These are phyloP conservation scores for Melampsora larici-populina DNA, from an alignment of 1,284 basidiomycete genomes.

Conservation along the genomic window DNA sequence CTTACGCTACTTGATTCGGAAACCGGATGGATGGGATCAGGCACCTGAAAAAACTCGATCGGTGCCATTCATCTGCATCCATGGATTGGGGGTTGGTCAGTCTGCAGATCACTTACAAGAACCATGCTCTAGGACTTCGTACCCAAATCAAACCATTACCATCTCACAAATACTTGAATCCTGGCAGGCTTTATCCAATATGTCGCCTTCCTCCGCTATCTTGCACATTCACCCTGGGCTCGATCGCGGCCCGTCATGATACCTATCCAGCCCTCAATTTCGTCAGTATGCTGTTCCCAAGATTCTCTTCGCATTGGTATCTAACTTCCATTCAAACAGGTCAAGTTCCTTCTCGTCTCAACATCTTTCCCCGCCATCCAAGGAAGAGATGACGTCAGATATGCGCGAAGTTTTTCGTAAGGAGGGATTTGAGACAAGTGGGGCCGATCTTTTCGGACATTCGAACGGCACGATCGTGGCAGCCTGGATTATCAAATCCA, in stretches of 20 bases:
- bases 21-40: conserved; percentile 40
- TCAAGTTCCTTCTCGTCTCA: conserved; percentile 48
- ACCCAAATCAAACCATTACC: no score
- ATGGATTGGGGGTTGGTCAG: conserved; percentile 32
- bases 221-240: conserved; percentile 30
- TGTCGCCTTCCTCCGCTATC: conserved; percentile 12
- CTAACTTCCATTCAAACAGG: conserved; percentile 28
- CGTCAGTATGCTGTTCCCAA: conserved; percentile 2
- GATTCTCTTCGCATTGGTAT: neutral
- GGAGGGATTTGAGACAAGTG: conserved; percentile 44
- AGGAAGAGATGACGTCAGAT: conserved; percentile 48
- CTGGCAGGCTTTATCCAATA: conserved; percentile 32
- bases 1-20: conserved; percentile 49
- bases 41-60: conserved; percentile 41
- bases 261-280: conserved; percentile 50
- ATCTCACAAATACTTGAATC: neutral
- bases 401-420: conserved; percentile 46
- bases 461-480: conserved; percentile 51
- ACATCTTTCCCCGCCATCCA: conserved; percentile 48
- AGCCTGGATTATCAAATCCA: conserved; percentile 50
- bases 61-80: conserved; percentile 44
- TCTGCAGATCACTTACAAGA: neutral
- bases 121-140: no score
- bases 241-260: conserved; percentile 49
- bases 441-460: conserved; percentile 50